Evolutionary conservation across 2,329 filamentous ascomycete genomes (phyloP), one percentile per base, ranked within the genome.

Genomic region (Chaetothyriales sp.): DNA sequence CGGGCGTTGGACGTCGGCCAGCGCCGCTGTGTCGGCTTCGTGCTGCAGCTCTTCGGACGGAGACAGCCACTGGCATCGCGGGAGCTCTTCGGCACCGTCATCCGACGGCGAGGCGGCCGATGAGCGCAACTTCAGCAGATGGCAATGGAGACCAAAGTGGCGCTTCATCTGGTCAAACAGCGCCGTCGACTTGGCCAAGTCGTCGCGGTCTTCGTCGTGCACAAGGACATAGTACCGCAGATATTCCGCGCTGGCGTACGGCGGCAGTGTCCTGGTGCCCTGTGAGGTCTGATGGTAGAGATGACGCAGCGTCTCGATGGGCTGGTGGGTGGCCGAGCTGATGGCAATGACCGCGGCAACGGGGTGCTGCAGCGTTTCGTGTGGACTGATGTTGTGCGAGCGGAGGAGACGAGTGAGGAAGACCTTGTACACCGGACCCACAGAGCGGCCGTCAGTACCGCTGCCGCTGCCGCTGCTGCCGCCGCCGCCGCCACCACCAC

Each of bases 161-260:
- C 92, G 82, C 69, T 97, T 98, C 94, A 98, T 98, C 67, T 95
- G 88, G 61, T 98, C 92, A 67, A 95, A 98, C 25, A 97, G 74
- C 18, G 82, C 80, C 67, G 90, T 90, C 10, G 89, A 94, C 68
- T 89, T 85, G 40, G 81, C 80, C 55, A 97, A 94, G 65, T 98
- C 89, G 63, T 95, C 90, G 55, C 81, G 82, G 64, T 98, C 92
- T 69, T 98, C 94, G 61, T 98, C 92, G 63, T 98, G 92, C 18
- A 98, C 84, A 44, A 98, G 74, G 15, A 98, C 86, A 68, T 98
- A 98, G 68, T 98, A 98, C 57, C 92, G 80, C 57, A 98, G 73
- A 66, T 92, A 98, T 56, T 97, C 89, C 28, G 85, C 83, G 63
- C 94, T 83, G 0, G 95, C 85, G 85, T 90, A 98, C 18, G 78